A percentile compares a stretch with the other conserved stretches of the same genome.
phyloP scores from a whole-genome alignment of 1,139 yeast species.

The Eremothecium gossypii region DNA sequence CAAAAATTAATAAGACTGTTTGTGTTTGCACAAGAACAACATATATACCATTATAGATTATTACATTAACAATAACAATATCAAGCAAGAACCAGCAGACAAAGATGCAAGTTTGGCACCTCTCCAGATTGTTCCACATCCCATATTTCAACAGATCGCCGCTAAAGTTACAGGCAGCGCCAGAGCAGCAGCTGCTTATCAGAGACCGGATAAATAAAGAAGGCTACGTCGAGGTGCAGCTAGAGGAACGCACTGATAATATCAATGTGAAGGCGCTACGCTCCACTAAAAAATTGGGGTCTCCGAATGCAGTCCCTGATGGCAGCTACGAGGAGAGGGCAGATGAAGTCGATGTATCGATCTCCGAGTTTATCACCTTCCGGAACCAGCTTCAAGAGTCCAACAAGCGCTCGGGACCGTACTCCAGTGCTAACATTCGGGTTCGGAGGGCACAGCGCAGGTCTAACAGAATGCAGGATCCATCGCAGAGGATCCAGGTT shows the following conservation, averaged over 20 bases:
- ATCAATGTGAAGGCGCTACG: too few species aligned
- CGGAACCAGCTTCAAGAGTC: conserved; percentile 1
- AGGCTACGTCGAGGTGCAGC: conserved; percentile 2
- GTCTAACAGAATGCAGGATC: too few species aligned
- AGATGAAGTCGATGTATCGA: conserved; percentile 3
- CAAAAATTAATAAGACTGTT: not conserved
- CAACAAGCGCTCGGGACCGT: not conserved
- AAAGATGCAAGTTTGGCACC: conserved; percentile 4
- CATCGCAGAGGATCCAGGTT: too few species aligned
- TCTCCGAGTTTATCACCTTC: conserved; percentile 1
- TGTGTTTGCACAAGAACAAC: not conserved
- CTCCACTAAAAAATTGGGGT: too few species aligned
- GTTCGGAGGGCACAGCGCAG: too few species aligned
- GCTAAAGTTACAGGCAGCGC: not conserved
- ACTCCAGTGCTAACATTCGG: too few species aligned
- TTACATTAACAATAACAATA: conserved; percentile 1
- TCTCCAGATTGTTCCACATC: conserved; percentile 3
- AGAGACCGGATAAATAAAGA: conserved; percentile 1
- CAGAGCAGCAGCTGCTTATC: not conserved
- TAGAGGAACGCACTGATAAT: not conserved
- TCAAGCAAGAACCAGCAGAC: conserved; percentile 1
- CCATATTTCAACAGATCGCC: conserved; percentile 1
- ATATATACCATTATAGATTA: not conserved
- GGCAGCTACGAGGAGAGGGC: not conserved
- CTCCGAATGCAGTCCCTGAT: too few species aligned